Base-by-base conservation (phyloP, 179 eudicot species). In the Drosera spatulata region DNA sequence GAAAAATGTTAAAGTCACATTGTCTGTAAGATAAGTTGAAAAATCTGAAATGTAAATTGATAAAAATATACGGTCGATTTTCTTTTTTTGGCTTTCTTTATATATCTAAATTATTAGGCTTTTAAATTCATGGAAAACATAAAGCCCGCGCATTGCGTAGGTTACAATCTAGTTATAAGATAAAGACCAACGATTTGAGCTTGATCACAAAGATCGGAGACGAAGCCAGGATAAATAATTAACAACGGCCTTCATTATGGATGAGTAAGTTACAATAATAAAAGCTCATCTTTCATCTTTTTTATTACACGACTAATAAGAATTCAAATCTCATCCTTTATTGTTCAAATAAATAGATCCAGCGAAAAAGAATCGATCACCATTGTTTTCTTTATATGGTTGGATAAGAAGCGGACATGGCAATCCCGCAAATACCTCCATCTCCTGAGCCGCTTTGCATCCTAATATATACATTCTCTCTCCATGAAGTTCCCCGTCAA, bases 401-500 rank as follows among this genome's bases (percentile, higher is more conserved):
- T 6, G 79, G 75, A 37, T 75, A 75, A 39, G 79, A 63, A 56
- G 75, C 61, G 43, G 55, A 56, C 75, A 75, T 70, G 38, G 79
- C 79, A 55, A 75, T 67, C 38, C 79, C 79, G 63, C 79, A 75
- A 10, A 70, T 41, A 10, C 79, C 79, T 56, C 51, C 4, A 41
- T 9, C 60, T 61, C 43, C 14, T 48, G 46, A 74, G 58, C 38
- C 54, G 69, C 45, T 72, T 70, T 70, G 49, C 62, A 78, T 62
- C 50, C 62, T 61, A 44, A 74, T 69, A 56, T 71, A 78, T 2
- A 79, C 82, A 10, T 43, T 52, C 49, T 75, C 77, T 0, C 83
- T 80, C 83, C 83, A 75, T 10, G 43, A 14, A 39, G 1, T 42
- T 44, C 1, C 83, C 83, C 83, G n/a, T n/a, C n/a, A n/a, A n/a